These are phyloP conservation scores for Aspergillus sclerotiicarbonarius DNA, from an alignment of 495 filamentous ascomycete genomes.

Conservation along the genomic window DNA sequence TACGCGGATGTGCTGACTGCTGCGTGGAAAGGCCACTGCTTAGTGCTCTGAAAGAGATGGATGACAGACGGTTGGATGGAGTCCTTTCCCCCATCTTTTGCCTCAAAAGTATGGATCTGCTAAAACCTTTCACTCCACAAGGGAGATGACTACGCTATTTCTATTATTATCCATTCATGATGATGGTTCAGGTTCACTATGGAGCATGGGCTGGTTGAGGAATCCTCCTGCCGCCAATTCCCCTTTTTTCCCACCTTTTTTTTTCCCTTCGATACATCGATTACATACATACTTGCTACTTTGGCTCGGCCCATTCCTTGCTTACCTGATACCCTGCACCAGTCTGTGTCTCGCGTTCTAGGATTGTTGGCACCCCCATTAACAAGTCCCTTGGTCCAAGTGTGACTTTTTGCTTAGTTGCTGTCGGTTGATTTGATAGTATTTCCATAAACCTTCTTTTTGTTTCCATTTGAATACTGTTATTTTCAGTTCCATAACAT, in stretches of 20 bases:
- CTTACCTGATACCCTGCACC: conserved; percentile 21
- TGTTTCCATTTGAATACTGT: background rate
- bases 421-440: background rate
- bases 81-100: conserved; percentile 1
- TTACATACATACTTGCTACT: conserved; percentile 2
- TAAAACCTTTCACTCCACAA: conserved; percentile 6
- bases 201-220: background rate
- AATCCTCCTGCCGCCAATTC: background rate
- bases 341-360: background rate
- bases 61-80: conserved; percentile 4
- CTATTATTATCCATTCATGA: conserved; percentile 2
- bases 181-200: background rate
- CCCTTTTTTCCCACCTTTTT: conserved; percentile 13
- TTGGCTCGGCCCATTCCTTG: conserved; percentile 24
- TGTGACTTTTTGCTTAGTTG: background rate
- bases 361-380: conserved; percentile 1
- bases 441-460: background rate
- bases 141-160: conserved; percentile 4
- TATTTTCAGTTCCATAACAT: background rate
- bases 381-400: background rate
- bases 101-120: conserved; percentile 6
- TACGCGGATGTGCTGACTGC: no score
- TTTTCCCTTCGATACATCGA: conserved; percentile 14
- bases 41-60: background rate
- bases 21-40: no score